A percentile compares a stretch with the other conserved stretches of the same genome.
Conservation (phyloP, 2,329 filamentous ascomycete genomes). For the Pseudogymnoascus sp. region DNA sequence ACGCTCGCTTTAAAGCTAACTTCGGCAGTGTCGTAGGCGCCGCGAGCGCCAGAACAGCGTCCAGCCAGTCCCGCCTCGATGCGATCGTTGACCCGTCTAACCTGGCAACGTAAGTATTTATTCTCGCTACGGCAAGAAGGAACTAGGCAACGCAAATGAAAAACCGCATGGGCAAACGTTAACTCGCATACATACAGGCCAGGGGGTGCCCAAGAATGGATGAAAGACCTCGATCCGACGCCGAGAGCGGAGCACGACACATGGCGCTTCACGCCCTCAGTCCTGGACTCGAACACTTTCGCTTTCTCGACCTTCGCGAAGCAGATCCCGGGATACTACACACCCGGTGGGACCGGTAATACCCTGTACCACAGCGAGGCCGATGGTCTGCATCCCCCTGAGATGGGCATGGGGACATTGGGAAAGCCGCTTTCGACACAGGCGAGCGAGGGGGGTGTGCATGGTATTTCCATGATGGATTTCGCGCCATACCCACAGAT, state of each 20-base stretch:
- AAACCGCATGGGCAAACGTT: background rate
- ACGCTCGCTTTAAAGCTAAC: constrained; percentile 73
- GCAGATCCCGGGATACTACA: constrained; percentile 77
- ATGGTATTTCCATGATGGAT: no score
- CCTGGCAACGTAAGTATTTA: background rate
- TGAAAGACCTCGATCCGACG: constrained; percentile 76
- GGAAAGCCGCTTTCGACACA: constrained; percentile 65
- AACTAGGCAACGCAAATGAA: background rate
- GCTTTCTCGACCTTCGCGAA: constrained; percentile 73
- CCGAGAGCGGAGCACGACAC: constrained; percentile 71
- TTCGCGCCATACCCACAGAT: no score
- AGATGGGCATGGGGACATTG: constrained; percentile 58
- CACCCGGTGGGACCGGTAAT: constrained; percentile 73
- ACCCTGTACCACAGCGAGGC: constrained; percentile 76
- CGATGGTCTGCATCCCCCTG: constrained; percentile 80
- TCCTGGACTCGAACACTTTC: constrained; percentile 79
- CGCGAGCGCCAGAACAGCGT: constrained; percentile 25
- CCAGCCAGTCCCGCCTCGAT: background rate
- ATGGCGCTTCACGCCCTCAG: constrained; percentile 81
- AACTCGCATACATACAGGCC: background rate
- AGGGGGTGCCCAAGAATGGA: constrained; percentile 22
- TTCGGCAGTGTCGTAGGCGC: constrained; percentile 66
- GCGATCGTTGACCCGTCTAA: background rate
- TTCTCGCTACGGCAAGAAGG: background rate
- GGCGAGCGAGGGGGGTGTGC: constrained; percentile 49